Evolutionary conservation across 1,284 basidiomycete species (phyloP).

Genomic region (Vanrija humicola): DNA sequence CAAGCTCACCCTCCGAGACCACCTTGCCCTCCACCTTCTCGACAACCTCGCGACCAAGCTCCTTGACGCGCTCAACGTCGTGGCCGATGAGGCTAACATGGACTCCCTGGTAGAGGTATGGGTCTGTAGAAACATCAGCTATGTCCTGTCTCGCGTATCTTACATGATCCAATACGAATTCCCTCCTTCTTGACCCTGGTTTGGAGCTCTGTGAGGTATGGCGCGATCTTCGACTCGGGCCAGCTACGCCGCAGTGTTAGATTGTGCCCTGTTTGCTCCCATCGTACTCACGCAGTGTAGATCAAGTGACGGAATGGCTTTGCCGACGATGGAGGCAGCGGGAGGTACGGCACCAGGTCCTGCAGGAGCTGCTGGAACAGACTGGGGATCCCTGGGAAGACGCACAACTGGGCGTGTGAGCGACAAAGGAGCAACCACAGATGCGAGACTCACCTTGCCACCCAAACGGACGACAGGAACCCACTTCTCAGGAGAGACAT

Average conservation of each 20-base stretch:
- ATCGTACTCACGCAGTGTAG: slow-evolving; percentile 62
- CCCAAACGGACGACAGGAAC: slow-evolving; percentile 79
- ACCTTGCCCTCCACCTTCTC: slow-evolving; percentile 53
- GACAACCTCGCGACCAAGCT: slow-evolving; percentile 61
- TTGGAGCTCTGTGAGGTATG: slow-evolving; percentile 76
- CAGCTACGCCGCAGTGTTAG: slow-evolving; percentile 51
- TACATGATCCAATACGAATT: slow-evolving; percentile 74
- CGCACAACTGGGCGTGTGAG: slow-evolving; percentile 56
- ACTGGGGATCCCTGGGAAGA: slow-evolving; percentile 85
- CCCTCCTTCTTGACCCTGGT: slow-evolving; percentile 67
- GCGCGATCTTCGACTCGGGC: slow-evolving; percentile 83
- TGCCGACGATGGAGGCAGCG: slow-evolving; percentile 65
- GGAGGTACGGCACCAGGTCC: slow-evolving; percentile 65
- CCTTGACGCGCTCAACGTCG: slow-evolving; percentile 55
- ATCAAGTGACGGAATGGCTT: slow-evolving; percentile 72
- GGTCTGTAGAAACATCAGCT: slow-evolving; percentile 48
- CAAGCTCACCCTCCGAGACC: slow-evolving; percentile 50
- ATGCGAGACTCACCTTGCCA: slow-evolving; percentile 55
- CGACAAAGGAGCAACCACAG: too few relatives aligned
- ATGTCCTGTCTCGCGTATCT: slow-evolving; percentile 14
- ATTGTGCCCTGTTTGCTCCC: neutral
- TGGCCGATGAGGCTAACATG: slow-evolving; percentile 75
- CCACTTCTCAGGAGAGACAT: slow-evolving; percentile 71
- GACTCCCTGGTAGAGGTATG: slow-evolving; percentile 55
- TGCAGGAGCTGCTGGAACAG: slow-evolving; percentile 78